Evolutionary conservation across 2,329 filamentous ascomycete species (phyloP).

Genomic region (Aspergillus jensenii): DNA sequence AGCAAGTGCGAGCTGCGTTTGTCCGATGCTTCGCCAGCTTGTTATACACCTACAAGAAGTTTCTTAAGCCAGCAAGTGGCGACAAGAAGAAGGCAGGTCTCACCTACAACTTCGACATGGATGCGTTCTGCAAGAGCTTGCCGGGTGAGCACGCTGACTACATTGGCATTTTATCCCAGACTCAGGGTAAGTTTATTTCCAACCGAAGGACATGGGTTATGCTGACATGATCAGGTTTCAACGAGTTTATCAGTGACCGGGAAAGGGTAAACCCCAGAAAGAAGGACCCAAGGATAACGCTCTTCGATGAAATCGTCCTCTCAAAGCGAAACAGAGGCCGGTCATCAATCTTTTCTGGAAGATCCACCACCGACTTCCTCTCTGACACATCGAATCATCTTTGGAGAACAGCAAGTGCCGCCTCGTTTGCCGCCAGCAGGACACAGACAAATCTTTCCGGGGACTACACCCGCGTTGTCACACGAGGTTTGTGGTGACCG

Average conservation of each 20-base stretch:
- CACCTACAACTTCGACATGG: conserved; percentile 65
- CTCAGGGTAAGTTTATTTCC: conserved; percentile 50
- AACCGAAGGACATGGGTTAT: neutral
- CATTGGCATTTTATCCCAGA: conserved; percentile 62
- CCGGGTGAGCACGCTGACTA: conserved; percentile 66
- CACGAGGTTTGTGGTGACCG: conserved; percentile 43
- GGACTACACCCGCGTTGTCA: conserved; percentile 54
- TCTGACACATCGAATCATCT: conserved; percentile 63
- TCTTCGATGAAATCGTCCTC: conserved; percentile 66
- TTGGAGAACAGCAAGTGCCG: conserved; percentile 62
- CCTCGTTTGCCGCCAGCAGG: conserved; percentile 54
- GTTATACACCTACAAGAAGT: conserved; percentile 68
- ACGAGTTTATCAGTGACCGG: conserved; percentile 65
- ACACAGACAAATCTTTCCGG: conserved; percentile 42
- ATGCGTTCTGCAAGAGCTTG: conserved; percentile 64
- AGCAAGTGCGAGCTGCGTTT: conserved; percentile 67
- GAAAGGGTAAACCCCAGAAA: conserved; percentile 52
- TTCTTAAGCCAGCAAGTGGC: conserved; percentile 57
- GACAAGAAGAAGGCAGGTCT: conserved; percentile 64
- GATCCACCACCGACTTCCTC: conserved; percentile 55
- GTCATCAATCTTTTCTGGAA: conserved; percentile 55
- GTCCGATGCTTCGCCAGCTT: conserved; percentile 68
- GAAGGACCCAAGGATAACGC: conserved; percentile 57
- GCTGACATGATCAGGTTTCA: conserved; percentile 48
- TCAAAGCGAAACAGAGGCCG: conserved; percentile 64